Evolutionary conservation across 768 basidiomycete genomes (phyloP), one percentile per base, ranked within the genome.

Genomic region (Albatrellus ellisii): DNA sequence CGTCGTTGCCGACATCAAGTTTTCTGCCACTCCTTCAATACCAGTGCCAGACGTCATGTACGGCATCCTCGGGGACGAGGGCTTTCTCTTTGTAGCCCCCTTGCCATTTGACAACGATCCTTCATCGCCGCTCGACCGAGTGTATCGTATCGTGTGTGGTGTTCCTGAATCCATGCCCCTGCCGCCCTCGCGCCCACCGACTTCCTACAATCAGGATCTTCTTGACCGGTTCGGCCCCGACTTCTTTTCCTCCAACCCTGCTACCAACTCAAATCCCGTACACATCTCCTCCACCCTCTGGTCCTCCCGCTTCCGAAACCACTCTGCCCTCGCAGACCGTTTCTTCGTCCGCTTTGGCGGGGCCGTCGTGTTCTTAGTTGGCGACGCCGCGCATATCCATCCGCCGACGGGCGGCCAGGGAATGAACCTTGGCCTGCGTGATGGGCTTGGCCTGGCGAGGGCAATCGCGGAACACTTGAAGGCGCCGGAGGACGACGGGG

Each of bases 341-440:
- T n/a, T n/a, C 34, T 17, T 36, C 15, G 17, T 11, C 15, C 34
- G 34, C 34, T n/a, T 27, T 14, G 47, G 47, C 14, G n/a, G n/a
- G n/a, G 51, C 48, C n/a, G 27, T 47, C 7, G 51, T 54, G 3
- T 10, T 54, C 18, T 42, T 58, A 26, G 44, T 52, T 11, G 57
- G 57, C 1, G 57, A 58, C 34, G 52, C 56, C 2, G 57, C 51
- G 21, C 57, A 58, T 42, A 44, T 54, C 7, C 55, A 58, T 42
- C 54, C 52, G 1, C 55, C 54, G 5, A 50, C 36, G 1, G 55
- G 55, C 17, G 56, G 55, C 15, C 54, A 56, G 42, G 57, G 57
- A 20, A 56, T 58, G 56, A 58, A 58, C 36, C 46, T 58, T 12
- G 57, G 57, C 5, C 31, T 58, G 11, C 46, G 56, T 24, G 57